Evolutionary conservation across 176 grass and related monocot genomes (phyloP), one percentile per base, ranked within the genome.

Genomic region (Carex pumila): DNA sequence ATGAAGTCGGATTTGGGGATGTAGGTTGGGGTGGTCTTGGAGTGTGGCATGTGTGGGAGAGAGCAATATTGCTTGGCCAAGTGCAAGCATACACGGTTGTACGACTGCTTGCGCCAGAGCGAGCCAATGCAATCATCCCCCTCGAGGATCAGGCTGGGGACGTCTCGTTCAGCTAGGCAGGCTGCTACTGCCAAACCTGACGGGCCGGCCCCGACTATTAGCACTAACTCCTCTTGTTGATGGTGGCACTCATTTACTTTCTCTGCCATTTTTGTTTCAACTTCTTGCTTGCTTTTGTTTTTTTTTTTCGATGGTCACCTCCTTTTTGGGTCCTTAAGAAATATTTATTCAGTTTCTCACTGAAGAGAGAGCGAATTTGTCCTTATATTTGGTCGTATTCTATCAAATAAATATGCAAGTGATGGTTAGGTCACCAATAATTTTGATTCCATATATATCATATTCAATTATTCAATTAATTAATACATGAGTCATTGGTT

Each of bases 141-240:
- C 87, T 98, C 95, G 21, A 98, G 91, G 29, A 95, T 83, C 14
- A 98, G 62, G 70, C 82, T 86, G 0, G 76, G 79, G 3, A 95
- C 64, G 7, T 79, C 86, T 25, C 80, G 79, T 30, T 70, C 19
- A 2, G 73, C 84, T 66, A 98, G 88, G 88, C 87, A 98, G 13
- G 91, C 91, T 19, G 95, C 89, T 61, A 49, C 88, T 10, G 92
- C 95, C 4, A 98, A 83, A 0, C 95, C 95, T 0, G 95, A 93
- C 67, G 88, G 95, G 14, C 95, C 95, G 0, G 95, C 95, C 2
- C 92, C 95, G 0, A 98, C 95, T 66, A 97, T 89, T 75, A 94
- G 58, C 71, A 86, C 83, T 12, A 75, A 58, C 66, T 82, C 79
- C 58, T 83, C 88, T 62, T 14, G 41, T 75, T 75, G 71, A 52